A percentile compares a stretch with the other conserved stretches of the same genome.
Evolutionary conservation across 495 filamentous ascomycete genomes (phyloP).

Genomic region (Penicillium manginii): DNA sequence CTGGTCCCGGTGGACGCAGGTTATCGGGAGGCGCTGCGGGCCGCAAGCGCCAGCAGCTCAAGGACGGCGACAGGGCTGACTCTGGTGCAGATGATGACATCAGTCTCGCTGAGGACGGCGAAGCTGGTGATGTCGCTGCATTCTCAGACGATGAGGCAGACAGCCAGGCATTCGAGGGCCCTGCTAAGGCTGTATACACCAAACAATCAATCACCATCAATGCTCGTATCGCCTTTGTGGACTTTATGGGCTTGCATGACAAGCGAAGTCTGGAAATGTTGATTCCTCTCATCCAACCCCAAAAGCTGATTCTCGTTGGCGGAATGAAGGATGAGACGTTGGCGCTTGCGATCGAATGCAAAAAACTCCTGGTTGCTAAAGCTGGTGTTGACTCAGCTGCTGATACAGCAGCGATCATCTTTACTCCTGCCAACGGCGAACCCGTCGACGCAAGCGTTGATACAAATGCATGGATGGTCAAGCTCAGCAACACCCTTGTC

Average conservation of each 20-base stretch:
- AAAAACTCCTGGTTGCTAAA: slow-evolving; percentile 67
- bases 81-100: slow-evolving; percentile 44
- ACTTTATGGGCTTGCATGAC: slow-evolving; percentile 91
- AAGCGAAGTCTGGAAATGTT: slow-evolving; percentile 91
- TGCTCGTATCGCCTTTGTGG: slow-evolving; percentile 80
- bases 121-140: slow-evolving; percentile 50
- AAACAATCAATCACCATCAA: slow-evolving; percentile 65
- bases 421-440: slow-evolving; percentile 73
- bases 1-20: slow-evolving; percentile 42
- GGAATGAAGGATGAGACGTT: slow-evolving; percentile 78
- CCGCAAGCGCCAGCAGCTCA: slow-evolving; percentile 50
- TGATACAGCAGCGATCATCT: slow-evolving; percentile 61
- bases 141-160: slow-evolving; percentile 53
- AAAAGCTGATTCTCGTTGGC: slow-evolving; percentile 87
- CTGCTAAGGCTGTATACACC: slow-evolving; percentile 70
- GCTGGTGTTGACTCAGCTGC: slow-evolving; percentile 44
- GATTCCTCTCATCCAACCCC: slow-evolving; percentile 89
- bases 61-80: slow-evolving; percentile 50
- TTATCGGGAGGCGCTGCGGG: slow-evolving; percentile 33
- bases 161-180: slow-evolving; percentile 59
- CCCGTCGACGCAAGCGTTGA: slow-evolving; percentile 90
- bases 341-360: slow-evolving; percentile 77
- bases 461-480: slow-evolving; percentile 96
- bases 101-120: slow-evolving; percentile 43
- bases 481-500: slow-evolving; percentile 79